Evolutionary conservation across 345 rosid species (phyloP).

Genomic region (Psidium friedrichsthalianum): DNA sequence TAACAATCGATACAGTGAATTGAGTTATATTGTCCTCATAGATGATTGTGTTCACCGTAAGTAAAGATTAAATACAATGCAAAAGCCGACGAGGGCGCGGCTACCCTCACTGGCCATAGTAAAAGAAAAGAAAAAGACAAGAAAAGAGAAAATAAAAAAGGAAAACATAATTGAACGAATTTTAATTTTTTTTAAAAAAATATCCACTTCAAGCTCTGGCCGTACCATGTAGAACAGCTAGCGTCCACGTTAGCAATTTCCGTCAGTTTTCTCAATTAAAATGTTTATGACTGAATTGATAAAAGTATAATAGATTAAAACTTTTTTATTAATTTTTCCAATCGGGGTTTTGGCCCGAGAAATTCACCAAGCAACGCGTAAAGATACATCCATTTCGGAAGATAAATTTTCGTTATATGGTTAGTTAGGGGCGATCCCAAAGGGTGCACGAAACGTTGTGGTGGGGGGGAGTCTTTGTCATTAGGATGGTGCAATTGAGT

Average conservation of each 20-base stretch:
- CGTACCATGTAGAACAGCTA: too few species aligned
- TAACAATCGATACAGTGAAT: not conserved
- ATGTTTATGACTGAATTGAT: too few species aligned
- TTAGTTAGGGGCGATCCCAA: not conserved
- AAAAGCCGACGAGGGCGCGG: not conserved
- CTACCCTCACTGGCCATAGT: too few species aligned
- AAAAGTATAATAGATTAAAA: too few species aligned
- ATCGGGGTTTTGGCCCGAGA: not conserved
- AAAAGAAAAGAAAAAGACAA: too few species aligned
- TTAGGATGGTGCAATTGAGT: not conserved
- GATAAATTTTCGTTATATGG: not conserved
- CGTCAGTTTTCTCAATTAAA: too few species aligned
- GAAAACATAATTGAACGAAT: too few species aligned
- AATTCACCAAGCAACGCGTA: accelerated
- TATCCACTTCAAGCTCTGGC: accelerated
- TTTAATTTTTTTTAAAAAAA: too few species aligned
- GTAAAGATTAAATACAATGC: not conserved
- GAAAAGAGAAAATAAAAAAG: too few species aligned
- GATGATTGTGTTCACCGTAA: not conserved
- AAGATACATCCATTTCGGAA: accelerated
- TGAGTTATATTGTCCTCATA: not conserved
- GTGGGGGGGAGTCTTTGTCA: not conserved
- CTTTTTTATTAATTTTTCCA: not conserved
- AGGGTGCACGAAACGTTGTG: not conserved
- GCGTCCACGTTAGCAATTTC: too few species aligned